Conservation (phyloP, 768 basidiomycete genomes). For the Hygrophorus pudorinus region DNA sequence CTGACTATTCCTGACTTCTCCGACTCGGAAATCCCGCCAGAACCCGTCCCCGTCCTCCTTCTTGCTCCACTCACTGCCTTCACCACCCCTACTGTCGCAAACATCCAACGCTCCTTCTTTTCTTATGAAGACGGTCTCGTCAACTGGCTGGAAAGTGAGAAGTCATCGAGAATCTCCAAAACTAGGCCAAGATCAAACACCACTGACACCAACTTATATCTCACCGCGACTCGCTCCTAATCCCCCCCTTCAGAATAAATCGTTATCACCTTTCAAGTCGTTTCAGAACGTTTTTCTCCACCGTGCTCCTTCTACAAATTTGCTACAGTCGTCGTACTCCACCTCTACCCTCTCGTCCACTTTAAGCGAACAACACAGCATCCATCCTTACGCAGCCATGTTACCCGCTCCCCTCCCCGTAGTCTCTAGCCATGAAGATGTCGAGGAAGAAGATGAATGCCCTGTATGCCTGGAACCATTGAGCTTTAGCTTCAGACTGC, state of each 20-base stretch:
- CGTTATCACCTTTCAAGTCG: constrained; percentile 24
- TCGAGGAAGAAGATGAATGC: constrained; percentile 82
- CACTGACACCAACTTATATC: constrained; percentile 37
- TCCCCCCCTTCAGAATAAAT: constrained; percentile 19
- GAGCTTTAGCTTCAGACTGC: constrained; percentile 83
- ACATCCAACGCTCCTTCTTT: neutral
- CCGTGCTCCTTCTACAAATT: constrained; percentile 21
- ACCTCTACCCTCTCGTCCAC: constrained; percentile 26
- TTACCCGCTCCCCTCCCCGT: constrained; percentile 60
- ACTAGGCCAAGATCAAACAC: constrained; percentile 19
- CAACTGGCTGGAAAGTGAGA: constrained; percentile 29
- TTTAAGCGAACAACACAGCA: constrained; percentile 26
- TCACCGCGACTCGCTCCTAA: constrained; percentile 27
- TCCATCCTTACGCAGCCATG: constrained; percentile 52
- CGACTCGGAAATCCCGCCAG: neutral
- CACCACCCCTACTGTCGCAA: too few relatives aligned
- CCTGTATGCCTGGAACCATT: constrained; percentile 96
- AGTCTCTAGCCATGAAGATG: constrained; percentile 50
- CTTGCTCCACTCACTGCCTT: neutral
- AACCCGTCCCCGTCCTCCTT: too few relatives aligned
- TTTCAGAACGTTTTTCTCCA: constrained; percentile 46
- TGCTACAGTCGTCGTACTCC: constrained; percentile 42
- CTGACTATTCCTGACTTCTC: neutral
- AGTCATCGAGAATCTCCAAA: constrained; percentile 7
- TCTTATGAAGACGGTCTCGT: constrained; percentile 32